Conservation (phyloP, 768 basidiomycete genomes). For the Leccinum uliginosum region DNA sequence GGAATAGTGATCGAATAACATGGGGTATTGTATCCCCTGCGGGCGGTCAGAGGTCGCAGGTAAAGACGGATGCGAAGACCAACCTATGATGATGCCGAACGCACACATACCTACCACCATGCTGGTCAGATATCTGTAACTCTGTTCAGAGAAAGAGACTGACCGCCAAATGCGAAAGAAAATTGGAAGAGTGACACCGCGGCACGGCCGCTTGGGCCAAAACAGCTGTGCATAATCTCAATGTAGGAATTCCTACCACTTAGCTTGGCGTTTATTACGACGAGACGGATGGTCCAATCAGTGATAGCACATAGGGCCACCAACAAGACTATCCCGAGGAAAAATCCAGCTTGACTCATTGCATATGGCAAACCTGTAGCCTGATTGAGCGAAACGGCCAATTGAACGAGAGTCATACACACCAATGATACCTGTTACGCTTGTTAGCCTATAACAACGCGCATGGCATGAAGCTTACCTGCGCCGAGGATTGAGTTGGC, state of each 20-base stretch:
- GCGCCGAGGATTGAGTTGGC: slow-evolving; percentile 95
- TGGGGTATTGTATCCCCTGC: slow-evolving; percentile 93
- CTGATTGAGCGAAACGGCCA: slow-evolving; percentile 1
- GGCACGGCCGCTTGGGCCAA: slow-evolving; percentile 85
- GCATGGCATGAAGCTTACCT: slow-evolving; percentile 42
- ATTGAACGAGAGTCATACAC: slow-evolving; percentile 17
- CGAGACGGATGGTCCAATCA: slow-evolving; percentile 97
- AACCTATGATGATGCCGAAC: slow-evolving; percentile 90
- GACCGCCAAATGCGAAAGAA: slow-evolving; percentile 94
- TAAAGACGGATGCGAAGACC: slow-evolving; percentile 1
- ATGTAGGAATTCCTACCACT: slow-evolving; percentile 91
- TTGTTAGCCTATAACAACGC: slow-evolving; percentile 15
- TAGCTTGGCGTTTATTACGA: slow-evolving; percentile 93
- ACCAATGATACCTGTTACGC: slow-evolving; percentile 66
- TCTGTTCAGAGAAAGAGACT: slow-evolving; percentile 15
- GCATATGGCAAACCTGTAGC: slow-evolving; percentile 86
- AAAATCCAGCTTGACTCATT: slow-evolving; percentile 89
- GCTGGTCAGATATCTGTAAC: slow-evolving; percentile 2
- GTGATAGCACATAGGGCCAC: slow-evolving; percentile 78
- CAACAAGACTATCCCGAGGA: slow-evolving; percentile 80
- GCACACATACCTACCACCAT: slow-evolving; percentile 81
- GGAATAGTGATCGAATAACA: slow-evolving; percentile 85
- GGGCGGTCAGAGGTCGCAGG: not conserved
- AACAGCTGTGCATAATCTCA: slow-evolving; percentile 91
- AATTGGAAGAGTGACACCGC: slow-evolving; percentile 98